Conservation (phyloP, 2,329 filamentous ascomycete species). For the Clonostachys solani region DNA sequence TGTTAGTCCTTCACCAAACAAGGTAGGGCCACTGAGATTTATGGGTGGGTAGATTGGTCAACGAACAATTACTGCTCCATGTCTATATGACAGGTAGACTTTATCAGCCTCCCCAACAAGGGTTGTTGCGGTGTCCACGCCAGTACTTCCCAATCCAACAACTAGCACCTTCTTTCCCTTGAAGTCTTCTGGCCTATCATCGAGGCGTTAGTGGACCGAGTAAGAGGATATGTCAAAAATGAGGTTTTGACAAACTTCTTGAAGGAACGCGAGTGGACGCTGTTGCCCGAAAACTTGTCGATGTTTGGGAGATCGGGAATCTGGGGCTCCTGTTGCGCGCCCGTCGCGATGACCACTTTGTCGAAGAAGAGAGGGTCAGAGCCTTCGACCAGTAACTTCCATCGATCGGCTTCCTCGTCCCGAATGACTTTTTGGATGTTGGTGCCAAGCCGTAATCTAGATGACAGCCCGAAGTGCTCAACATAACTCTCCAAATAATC, state of each 20-base stretch:
- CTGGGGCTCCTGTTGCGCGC: constrained; percentile 22
- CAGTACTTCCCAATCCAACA: constrained; percentile 34
- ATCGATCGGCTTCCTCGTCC: constrained; percentile 6
- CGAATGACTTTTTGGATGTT: constrained; percentile 7
- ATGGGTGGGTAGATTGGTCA: neutral
- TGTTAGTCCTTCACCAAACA: no score
- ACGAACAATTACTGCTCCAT: constrained; percentile 2
- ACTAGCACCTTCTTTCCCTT: constrained; percentile 35
- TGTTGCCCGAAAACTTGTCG: neutral
- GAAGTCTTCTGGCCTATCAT: constrained; percentile 18
- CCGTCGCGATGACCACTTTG: constrained; percentile 28
- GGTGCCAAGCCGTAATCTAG: constrained; percentile 16
- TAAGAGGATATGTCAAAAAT: neutral
- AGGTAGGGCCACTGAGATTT: no score
- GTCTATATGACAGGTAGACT: neutral
- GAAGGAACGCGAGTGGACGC: constrained; percentile 1
- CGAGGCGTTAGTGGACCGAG: no score
- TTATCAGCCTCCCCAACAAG: constrained; percentile 17
- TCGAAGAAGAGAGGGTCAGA: constrained; percentile 19
- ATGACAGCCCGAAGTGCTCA: constrained; percentile 21
- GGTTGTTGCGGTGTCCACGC: constrained; percentile 17
- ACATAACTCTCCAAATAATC: constrained; percentile 22
- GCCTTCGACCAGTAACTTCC: constrained; percentile 19
- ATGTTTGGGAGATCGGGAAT: constrained; percentile 25
- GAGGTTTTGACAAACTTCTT: constrained; percentile 2